Percentiles rank a stretch among this genome's conserved stretches.
These are phyloP conservation scores for Penicillium fuscoglaucum DNA, from an alignment of 2,329 filamentous ascomycete genomes.

Conservation along the genomic window DNA sequence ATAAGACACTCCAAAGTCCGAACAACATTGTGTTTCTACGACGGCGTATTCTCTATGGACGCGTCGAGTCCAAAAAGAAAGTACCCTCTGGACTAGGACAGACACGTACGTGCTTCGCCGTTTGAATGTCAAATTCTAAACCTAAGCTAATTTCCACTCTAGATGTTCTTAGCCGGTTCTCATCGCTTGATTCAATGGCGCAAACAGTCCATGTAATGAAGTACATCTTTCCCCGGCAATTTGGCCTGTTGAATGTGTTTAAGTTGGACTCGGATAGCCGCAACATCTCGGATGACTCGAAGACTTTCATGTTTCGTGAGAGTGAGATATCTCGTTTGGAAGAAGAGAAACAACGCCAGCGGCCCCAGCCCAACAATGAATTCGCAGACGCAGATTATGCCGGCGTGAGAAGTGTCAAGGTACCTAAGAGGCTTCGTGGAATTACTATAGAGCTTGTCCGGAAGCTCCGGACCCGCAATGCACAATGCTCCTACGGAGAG, in stretches of 20 bases:
- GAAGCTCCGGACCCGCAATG: slow-evolving; percentile 69
- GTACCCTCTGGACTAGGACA: slow-evolving; percentile 75
- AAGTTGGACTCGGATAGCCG: slow-evolving; percentile 64
- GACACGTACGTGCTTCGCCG: slow-evolving; percentile 63
- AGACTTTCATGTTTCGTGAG: slow-evolving; percentile 84
- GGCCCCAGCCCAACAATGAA: background rate
- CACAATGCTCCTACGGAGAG: slow-evolving; percentile 74
- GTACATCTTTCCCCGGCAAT: slow-evolving; percentile 92
- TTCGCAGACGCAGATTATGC: slow-evolving; percentile 4
- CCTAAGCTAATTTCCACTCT: slow-evolving; percentile 3
- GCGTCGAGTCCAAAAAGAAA: slow-evolving; percentile 65
- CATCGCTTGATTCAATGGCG: slow-evolving; percentile 41
- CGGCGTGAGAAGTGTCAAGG: slow-evolving; percentile 17
- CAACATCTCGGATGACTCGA: slow-evolving; percentile 71
- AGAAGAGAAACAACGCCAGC: slow-evolving; percentile 14
- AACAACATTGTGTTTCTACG: slow-evolving; percentile 73
- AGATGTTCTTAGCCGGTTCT: slow-evolving; percentile 80
- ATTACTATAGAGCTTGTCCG: slow-evolving; percentile 59
- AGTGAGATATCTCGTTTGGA: slow-evolving; percentile 63
- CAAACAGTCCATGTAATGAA: slow-evolving; percentile 75
- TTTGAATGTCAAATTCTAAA: background rate
- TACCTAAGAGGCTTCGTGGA: slow-evolving; percentile 62
- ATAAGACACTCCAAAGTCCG: slow-evolving; percentile 24
- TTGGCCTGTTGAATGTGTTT: slow-evolving; percentile 90
- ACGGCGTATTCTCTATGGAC: slow-evolving; percentile 82